Conservation (phyloP, 306 rosid genomes). For the Mucuna pruriens region DNA sequence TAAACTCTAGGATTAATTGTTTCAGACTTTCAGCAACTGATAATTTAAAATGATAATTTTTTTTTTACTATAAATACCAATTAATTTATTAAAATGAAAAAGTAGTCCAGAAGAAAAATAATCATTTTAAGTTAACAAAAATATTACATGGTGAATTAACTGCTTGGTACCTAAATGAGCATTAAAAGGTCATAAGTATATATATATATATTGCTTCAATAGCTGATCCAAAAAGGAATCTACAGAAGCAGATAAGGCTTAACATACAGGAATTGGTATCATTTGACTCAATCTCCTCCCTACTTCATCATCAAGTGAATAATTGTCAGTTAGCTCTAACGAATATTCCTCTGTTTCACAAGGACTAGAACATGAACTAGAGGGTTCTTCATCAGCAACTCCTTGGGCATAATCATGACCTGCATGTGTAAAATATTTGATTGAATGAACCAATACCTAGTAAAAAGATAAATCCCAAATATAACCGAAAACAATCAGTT, state of each 20-base stretch:
- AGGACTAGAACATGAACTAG: conserved; percentile 72
- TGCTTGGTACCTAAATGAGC: conserved; percentile 27
- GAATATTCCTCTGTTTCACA: conserved; percentile 52
- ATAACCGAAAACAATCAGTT: conserved; percentile 9
- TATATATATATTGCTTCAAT: conserved; percentile 32
- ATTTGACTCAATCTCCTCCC: conserved; percentile 65
- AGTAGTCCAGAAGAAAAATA: not conserved
- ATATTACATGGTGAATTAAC: not conserved
- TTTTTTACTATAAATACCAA: not conserved
- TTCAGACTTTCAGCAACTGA: not conserved
- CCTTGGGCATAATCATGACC: conserved; percentile 47
- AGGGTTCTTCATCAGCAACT: conserved; percentile 47
- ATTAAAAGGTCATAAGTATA: conserved; percentile 28
- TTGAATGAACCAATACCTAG: conserved; percentile 28
- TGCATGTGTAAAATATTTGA: conserved; percentile 39
- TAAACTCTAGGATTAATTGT: not conserved
- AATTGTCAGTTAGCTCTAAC: conserved; percentile 48
- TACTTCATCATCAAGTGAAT: conserved; percentile 55
- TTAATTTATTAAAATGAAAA: conserved; percentile 16
- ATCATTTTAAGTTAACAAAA: not conserved
- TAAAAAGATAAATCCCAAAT: not conserved
- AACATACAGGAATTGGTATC: conserved; percentile 70
- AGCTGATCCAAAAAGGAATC: conserved; percentile 37
- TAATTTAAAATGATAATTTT: not conserved
- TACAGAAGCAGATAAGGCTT: conserved; percentile 29